phyloP scores from a whole-genome alignment of 106 monocot genomes.

The Allium sativum region DNA sequence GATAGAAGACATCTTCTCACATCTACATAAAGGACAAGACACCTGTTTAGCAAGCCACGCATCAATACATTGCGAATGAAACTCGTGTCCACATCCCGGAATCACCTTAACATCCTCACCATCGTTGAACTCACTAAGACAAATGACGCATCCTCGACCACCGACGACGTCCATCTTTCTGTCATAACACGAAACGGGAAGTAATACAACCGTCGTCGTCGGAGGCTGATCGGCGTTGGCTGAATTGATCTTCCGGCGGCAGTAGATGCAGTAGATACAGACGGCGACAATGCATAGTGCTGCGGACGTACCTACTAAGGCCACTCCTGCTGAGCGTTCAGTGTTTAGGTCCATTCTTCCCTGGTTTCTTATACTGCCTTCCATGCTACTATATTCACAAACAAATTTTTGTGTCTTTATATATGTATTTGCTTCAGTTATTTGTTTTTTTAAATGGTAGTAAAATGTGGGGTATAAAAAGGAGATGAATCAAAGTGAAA shows the following conservation, averaged over 20 bases:
- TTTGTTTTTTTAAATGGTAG: too few relatives aligned
- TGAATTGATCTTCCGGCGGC: not conserved
- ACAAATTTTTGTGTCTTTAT: too few relatives aligned
- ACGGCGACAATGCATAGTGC: not conserved
- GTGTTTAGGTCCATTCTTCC: not conserved
- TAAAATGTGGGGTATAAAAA: too few relatives aligned
- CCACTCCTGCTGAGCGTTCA: not conserved
- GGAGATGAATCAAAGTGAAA: too few relatives aligned
- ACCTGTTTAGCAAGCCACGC: not conserved
- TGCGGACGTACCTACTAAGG: not conserved
- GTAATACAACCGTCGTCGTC: not conserved
- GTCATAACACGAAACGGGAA: not conserved
- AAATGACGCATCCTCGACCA: not conserved
- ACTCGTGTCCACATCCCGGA: conserved; percentile 9
- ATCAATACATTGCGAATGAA: conserved; percentile 12
- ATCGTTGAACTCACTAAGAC: conserved; percentile 5
- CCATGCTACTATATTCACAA: not conserved
- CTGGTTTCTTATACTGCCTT: not conserved
- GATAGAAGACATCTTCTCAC: not conserved
- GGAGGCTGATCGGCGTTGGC: not conserved
- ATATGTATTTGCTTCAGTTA: too few relatives aligned
- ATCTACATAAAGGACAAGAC: conserved; percentile 9
- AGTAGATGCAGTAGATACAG: not conserved
- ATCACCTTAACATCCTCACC: conserved; percentile 11
- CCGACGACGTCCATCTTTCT: not conserved